Evolutionary conservation across 1,284 basidiomycete species (phyloP), one percentile per base, ranked within the genome.

Genomic region (Leccinum fuscescens): DNA sequence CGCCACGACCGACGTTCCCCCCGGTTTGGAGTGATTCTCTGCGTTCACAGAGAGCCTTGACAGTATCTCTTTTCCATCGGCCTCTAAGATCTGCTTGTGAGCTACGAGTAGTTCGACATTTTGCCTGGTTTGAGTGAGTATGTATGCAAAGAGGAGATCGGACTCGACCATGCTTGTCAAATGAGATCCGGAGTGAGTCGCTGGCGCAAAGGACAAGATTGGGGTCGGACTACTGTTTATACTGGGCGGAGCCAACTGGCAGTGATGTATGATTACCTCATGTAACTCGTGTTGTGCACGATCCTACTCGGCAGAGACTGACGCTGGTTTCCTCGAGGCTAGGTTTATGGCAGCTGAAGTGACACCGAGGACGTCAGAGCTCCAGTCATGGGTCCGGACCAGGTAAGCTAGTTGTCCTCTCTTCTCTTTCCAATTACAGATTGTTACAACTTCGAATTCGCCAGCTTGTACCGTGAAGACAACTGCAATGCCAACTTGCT

Each of bases 101-200:
- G 79, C 65, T 17, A 83, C 79, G 42, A 92, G 82, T 65, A 92
- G 83, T 6, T 84, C 76, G 62, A 92, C 76, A 68, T 92, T 90
- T 61, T 80, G 76, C 62, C 83, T 82, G 1, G 88, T 85, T 68
- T 90, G 89, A 17, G 83, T 77, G 64, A 91, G 69, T 61, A 92
- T 77, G 67, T 90, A 63, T 31, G 63, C 63, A 55, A 71, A 62
- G 56, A 69, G 62, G n/a, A 55, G 15, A 17, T 64, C 56, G 37
- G 62, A 33, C 12, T 73, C 69, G 57, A 51, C 42, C 73, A 72
- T 68, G 65, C 9, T 62, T 61, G 53, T 53, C 49, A 51, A 48
- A 46, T 48, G 62, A 24, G n/a, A 14, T 11, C 9, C 31, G 37
- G 15, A 6, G 51, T 53, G 39, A 42, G 39, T 20, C 42, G 42